Evolutionary conservation across 2,329 filamentous ascomycete genomes (phyloP).

Genomic region (Claviceps sp.): DNA sequence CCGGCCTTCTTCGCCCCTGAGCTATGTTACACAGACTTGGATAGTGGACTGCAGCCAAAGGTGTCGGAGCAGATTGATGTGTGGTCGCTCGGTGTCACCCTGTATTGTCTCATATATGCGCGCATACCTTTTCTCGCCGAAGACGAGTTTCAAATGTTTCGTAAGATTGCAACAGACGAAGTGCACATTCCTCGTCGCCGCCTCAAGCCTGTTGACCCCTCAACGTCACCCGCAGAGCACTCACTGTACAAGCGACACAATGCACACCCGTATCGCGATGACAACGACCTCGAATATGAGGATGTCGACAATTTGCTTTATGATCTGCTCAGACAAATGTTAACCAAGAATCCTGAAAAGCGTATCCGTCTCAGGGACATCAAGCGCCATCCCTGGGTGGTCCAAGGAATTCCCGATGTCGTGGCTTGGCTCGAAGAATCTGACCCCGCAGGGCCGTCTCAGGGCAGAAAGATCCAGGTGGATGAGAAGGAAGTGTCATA

Average conservation of each 20-base stretch:
- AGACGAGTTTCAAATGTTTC: constrained; percentile 85
- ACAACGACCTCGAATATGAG: constrained; percentile 73
- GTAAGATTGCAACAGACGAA: constrained; percentile 82
- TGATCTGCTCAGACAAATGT: constrained; percentile 65
- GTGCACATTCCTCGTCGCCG: constrained; percentile 75
- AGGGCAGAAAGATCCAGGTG: constrained; percentile 80
- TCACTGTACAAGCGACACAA: constrained; percentile 45
- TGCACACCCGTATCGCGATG: constrained; percentile 55
- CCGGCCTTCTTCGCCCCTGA: constrained; percentile 97
- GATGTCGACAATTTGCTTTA: constrained; percentile 66
- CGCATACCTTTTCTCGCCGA: constrained; percentile 87
- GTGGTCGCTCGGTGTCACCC: constrained; percentile 90
- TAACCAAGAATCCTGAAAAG: constrained; percentile 79
- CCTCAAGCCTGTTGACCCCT: constrained; percentile 59
- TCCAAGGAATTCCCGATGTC: constrained; percentile 62
- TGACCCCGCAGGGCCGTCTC: constrained; percentile 64
- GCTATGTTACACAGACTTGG: constrained; percentile 76
- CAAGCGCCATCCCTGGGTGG: constrained; percentile 87
- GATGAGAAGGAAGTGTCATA: constrained; percentile 80
- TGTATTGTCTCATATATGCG: constrained; percentile 90
- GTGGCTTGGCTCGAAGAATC: constrained; percentile 85
- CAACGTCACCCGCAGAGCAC: constrained; percentile 39
- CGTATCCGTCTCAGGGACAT: constrained; percentile 84
- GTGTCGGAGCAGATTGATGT: constrained; percentile 92
- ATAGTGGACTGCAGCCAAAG: constrained; percentile 54